A percentile compares a stretch with the other conserved stretches of the same genome.
These are phyloP conservation scores for Ustilaginoidea virens DNA, from an alignment of 2,329 filamentous ascomycete species.

Conservation along the genomic window DNA sequence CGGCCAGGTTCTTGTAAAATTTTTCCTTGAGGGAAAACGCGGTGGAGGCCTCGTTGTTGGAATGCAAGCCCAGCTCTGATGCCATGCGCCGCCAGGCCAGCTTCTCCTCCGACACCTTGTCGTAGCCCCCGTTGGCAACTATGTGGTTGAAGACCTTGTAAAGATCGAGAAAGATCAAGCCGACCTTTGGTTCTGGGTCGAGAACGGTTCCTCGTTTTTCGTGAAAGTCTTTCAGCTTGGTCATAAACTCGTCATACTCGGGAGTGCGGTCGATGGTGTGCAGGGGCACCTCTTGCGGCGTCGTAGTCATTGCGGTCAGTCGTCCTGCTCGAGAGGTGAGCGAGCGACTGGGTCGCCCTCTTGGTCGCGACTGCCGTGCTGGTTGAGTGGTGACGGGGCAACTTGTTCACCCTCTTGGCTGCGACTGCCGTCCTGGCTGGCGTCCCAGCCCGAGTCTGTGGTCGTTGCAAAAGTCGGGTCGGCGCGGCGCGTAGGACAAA, in stretches of 20 bases:
- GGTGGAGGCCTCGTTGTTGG: constrained; percentile 62
- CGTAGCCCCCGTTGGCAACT: constrained; percentile 66
- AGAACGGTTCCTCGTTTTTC: constrained; percentile 63
- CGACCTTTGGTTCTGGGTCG: constrained; percentile 70
- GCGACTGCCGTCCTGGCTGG: too few species aligned
- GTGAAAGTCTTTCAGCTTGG: constrained; percentile 58
- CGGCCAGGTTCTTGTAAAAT: constrained; percentile 80
- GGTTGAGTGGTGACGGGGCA: too few species aligned
- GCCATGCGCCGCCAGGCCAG: constrained; percentile 73
- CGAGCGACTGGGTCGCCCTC: too few species aligned
- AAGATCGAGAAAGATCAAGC: constrained; percentile 60
- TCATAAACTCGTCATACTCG: constrained; percentile 69
- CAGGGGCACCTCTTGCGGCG: constrained; percentile 20
- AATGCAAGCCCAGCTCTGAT: constrained; percentile 58
- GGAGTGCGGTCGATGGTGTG: constrained; percentile 41
- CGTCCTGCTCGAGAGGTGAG: too few species aligned
- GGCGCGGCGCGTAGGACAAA: neutral
- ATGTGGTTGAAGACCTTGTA: constrained; percentile 67
- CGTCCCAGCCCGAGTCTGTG: neutral
- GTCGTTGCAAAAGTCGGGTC: neutral
- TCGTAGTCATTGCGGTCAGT: constrained; percentile 8
- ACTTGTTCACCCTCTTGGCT: too few species aligned
- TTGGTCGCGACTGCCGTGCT: too few species aligned
- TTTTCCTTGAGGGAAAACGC: constrained; percentile 76
- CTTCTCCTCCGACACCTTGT: constrained; percentile 70